Evolutionary conservation across 345 rosid species (phyloP).

Genomic region (Linum trigynum): DNA sequence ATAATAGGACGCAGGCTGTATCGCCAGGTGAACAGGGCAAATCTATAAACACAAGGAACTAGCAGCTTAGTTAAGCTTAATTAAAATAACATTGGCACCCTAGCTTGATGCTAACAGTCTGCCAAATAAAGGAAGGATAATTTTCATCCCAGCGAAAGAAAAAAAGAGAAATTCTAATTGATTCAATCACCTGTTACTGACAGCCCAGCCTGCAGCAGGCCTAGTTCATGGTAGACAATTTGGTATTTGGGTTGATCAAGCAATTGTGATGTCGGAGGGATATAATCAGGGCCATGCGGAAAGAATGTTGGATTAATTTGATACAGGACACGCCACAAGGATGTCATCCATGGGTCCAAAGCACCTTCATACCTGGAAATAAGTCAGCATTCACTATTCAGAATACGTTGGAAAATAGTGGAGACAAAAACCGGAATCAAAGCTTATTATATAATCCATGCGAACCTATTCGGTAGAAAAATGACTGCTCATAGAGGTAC

Average conservation of each 20-base stretch:
- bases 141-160: not conserved
- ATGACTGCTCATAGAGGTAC: too few relatives aligned
- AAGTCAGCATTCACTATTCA: not conserved
- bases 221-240: constrained; percentile 35
- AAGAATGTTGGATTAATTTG: constrained; percentile 50
- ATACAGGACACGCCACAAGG: constrained; percentile 60
- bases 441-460: not conserved
- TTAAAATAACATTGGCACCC: too few relatives aligned
- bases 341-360: constrained; percentile 86
- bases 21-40: too few relatives aligned
- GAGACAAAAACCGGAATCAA: not conserved
- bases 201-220: constrained; percentile 16
- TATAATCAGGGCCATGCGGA: constrained; percentile 59
- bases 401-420: not conserved
- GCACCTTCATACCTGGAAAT: constrained; percentile 74
- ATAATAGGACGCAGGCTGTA: too few relatives aligned
- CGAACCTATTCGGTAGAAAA: not conserved
- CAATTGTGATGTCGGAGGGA: constrained; percentile 31
- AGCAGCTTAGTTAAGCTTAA: too few relatives aligned
- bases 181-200: constrained; percentile 38
- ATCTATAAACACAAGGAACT: too few relatives aligned
- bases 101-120: not conserved
- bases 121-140: not conserved
- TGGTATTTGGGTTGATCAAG: constrained; percentile 57
- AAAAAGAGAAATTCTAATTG: not conserved